Percentiles rank a stretch among this genome's conserved stretches.
These are phyloP conservation scores for Xanthoconium stramineum DNA, from an alignment of 768 basidiomycete species.

Conservation along the genomic window DNA sequence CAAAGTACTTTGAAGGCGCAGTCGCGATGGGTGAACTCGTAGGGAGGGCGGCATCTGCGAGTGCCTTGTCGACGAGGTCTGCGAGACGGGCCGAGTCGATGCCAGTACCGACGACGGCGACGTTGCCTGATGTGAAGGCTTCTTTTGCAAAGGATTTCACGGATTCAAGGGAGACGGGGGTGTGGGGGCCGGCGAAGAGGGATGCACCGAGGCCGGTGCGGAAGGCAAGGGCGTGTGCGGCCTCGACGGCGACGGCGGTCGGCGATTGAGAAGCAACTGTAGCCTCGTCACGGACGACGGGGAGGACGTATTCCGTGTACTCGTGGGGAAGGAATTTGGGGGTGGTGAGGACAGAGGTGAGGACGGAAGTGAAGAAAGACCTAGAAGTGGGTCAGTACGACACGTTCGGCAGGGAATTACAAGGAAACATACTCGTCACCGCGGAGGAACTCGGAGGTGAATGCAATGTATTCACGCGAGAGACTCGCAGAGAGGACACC, in stretches of 20 bases:
- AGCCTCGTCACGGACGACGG: conserved; percentile 68
- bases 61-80: conserved; percentile 68
- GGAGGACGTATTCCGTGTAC: conserved; percentile 70
- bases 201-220: conserved; percentile 90
- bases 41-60: conserved; percentile 38
- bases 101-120: conserved; percentile 86
- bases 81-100: conserved; percentile 70
- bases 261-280: conserved; percentile 58
- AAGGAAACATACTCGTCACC: conserved; percentile 84
- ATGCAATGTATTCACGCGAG: conserved; percentile 83
- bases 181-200: conserved; percentile 76
- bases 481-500: conserved; percentile 85
- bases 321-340: conserved; percentile 80
- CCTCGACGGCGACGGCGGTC: conserved; percentile 71
- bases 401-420: not conserved
- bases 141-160: conserved; percentile 70
- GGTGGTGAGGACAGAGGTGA: conserved; percentile 80
- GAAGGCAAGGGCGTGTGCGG: conserved; percentile 90
- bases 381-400: conserved; percentile 37
- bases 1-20: conserved; percentile 55
- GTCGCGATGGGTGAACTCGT: conserved; percentile 34
- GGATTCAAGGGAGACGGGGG: conserved; percentile 59
- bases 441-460: conserved; percentile 92
- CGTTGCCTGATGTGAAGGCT: conserved; percentile 74
- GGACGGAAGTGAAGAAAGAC: conserved; percentile 84